Conservation (phyloP, 202 grass and related monocot species). For the Tripidium arundinaceum region DNA sequence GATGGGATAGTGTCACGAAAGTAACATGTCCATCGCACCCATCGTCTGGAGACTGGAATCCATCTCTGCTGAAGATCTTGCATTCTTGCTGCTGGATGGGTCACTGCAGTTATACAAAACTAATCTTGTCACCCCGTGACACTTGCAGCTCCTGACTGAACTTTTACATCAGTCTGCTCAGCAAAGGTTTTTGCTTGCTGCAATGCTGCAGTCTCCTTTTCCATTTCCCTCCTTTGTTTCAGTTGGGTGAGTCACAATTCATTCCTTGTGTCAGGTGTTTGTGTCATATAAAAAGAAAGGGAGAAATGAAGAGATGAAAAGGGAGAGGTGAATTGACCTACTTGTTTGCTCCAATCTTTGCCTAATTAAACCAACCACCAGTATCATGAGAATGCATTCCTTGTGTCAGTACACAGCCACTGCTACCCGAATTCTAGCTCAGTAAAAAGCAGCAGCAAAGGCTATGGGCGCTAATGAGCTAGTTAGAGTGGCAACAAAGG, state of each 20-base stretch:
- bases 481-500: conserved; percentile 13
- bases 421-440: not conserved
- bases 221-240: not conserved
- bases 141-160: not conserved
- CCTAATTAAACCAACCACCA: conserved; percentile 13
- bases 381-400: conserved; percentile 20
- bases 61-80: conserved; percentile 7
- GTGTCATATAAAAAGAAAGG: not conserved
- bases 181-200: not conserved
- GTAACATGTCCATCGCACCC: not conserved
- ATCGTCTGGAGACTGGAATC: not conserved
- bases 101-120: conserved; percentile 14
- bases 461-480: not conserved
- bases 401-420: conserved; percentile 1
- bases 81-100: not conserved
- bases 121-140: not conserved
- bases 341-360: conserved; percentile 5
- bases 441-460: not conserved
- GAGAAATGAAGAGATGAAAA: not conserved
- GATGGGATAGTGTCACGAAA: not conserved
- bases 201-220: not conserved
- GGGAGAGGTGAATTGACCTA: not conserved
- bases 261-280: conserved; percentile 12
- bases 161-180: conserved; percentile 1
- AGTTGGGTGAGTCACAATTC: not conserved